Percentiles rank a stretch among this genome's conserved stretches.
Conservation (phyloP, 2,329 filamentous ascomycete genomes). For the Trichoderma breve region DNA sequence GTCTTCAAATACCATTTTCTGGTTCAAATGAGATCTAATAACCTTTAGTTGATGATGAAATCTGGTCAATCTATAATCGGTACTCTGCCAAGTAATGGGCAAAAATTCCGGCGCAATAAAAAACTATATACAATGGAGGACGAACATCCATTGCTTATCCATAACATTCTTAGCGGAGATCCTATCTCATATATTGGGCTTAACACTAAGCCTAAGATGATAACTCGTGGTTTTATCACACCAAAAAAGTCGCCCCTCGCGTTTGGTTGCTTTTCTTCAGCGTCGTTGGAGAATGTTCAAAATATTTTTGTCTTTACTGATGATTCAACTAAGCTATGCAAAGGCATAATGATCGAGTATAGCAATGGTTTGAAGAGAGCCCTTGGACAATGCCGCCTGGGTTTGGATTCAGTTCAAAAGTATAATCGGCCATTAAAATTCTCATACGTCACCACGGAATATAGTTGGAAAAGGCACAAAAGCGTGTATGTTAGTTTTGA, state of each 20-base stretch:
- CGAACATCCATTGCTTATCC: not conserved
- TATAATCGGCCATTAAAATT: not conserved
- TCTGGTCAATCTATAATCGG: not conserved
- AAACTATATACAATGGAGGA: not conserved
- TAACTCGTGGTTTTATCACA: not conserved
- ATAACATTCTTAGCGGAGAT: not conserved
- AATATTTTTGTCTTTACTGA: not conserved
- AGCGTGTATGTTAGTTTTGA: too few relatives aligned
- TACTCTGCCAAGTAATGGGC: not conserved
- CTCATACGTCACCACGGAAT: not conserved
- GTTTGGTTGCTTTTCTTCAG: not conserved
- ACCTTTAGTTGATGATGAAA: not conserved
- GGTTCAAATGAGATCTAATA: not conserved
- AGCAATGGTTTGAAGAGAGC: not conserved
- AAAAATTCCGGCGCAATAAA: not conserved
- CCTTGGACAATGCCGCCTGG: not conserved
- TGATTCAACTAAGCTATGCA: not conserved
- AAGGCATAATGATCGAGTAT: not conserved
- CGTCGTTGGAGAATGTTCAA: not conserved
- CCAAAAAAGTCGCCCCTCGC: rapidly evolving
- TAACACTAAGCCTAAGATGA: not conserved
- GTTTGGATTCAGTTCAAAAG: not conserved
- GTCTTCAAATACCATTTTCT: not conserved
- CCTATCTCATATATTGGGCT: not conserved
- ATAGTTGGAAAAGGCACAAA: too few relatives aligned